Percentiles rank a stretch among this genome's conserved stretches.
Evolutionary conservation across 2,329 filamentous ascomycete genomes (phyloP).

Genomic region (Rhynchosporium secalis): DNA sequence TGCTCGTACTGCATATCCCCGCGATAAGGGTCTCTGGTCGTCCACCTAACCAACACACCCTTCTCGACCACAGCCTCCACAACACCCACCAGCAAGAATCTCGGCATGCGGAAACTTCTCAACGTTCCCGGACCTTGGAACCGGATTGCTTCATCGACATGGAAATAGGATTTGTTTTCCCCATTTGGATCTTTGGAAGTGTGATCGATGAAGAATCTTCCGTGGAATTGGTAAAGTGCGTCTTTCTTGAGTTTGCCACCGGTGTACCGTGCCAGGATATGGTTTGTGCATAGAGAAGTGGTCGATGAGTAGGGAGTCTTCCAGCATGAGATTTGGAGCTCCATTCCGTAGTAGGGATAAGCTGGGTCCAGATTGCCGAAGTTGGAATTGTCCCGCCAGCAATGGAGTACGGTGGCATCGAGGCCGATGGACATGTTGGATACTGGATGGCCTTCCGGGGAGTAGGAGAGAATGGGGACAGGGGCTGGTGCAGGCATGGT

Average conservation of each 20-base stretch:
- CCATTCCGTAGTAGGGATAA: conserved; percentile 27
- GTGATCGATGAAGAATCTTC: conserved; percentile 25
- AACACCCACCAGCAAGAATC: conserved; percentile 24
- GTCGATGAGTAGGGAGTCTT: conserved; percentile 2
- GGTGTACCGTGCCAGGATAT: conserved; percentile 24
- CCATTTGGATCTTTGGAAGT: conserved; percentile 10
- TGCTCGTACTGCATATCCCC: conserved; percentile 27
- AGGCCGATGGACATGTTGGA: conserved; percentile 25
- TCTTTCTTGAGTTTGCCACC: conserved; percentile 27
- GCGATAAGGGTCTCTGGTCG: conserved; percentile 26
- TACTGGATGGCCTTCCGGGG: conserved; percentile 14
- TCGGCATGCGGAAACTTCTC: conserved; percentile 23
- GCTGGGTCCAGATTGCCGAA: conserved; percentile 22
- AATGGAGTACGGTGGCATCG: conserved; percentile 26
- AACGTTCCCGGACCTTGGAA: conserved; percentile 30
- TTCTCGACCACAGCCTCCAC: conserved; percentile 19
- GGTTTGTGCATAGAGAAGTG: conserved; percentile 8
- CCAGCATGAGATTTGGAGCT: conserved; percentile 25
- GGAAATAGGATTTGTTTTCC: conserved; percentile 24
- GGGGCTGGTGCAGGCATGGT: conserved; percentile 22
- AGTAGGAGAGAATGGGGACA: conserved; percentile 21
- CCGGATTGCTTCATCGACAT: conserved; percentile 26
- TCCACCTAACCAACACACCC: conserved; percentile 21
- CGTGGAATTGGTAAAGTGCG: conserved; percentile 28
- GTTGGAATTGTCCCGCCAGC: conserved; percentile 26